Evolutionary conservation across 352 stramenopile genomes (phyloP).

Genomic region (Sclerospora graminicola): DNA sequence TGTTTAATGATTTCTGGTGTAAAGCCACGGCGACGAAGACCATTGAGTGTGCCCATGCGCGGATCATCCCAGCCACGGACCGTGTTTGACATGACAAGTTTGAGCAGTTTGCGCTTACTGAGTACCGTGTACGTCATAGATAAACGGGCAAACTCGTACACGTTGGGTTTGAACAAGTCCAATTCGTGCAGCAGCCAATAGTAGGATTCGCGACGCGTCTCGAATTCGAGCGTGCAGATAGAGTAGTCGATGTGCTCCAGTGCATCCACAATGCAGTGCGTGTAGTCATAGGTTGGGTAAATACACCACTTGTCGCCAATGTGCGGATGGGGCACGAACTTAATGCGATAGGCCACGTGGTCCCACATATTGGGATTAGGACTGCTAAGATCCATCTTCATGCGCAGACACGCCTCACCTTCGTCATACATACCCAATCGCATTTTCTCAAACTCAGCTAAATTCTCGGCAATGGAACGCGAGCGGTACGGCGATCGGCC

Average conservation of each 20-base stretch:
- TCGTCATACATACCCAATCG: constrained; percentile 83
- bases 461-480: constrained; percentile 90
- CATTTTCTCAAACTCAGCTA: constrained; percentile 98
- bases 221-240: constrained; percentile 99
- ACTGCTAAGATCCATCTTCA: constrained; percentile 98
- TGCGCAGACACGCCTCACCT: constrained; percentile 88
- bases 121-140: constrained; percentile 98
- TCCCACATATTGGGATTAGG: constrained; percentile 99
- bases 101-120: constrained; percentile 97
- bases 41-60: constrained; percentile 96
- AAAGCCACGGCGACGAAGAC: constrained; percentile 80
- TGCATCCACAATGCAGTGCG: constrained; percentile 96
- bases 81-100: constrained; percentile 91
- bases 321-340: constrained; percentile 95
- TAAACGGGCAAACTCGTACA: constrained; percentile 94
- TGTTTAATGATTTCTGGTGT: constrained; percentile 79
- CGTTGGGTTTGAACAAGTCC: constrained; percentile 96
- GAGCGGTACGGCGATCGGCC: constrained; percentile 88
- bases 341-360: constrained; percentile 97
- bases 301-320: constrained; percentile 98
- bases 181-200: constrained; percentile 98
- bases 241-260: constrained; percentile 99
- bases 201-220: constrained; percentile 97
- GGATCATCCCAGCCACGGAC: constrained; percentile 93
- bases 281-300: constrained; percentile 99